Evolutionary conservation across 2,329 filamentous ascomycete genomes (phyloP).

Genomic region (Penicillium hordei): DNA sequence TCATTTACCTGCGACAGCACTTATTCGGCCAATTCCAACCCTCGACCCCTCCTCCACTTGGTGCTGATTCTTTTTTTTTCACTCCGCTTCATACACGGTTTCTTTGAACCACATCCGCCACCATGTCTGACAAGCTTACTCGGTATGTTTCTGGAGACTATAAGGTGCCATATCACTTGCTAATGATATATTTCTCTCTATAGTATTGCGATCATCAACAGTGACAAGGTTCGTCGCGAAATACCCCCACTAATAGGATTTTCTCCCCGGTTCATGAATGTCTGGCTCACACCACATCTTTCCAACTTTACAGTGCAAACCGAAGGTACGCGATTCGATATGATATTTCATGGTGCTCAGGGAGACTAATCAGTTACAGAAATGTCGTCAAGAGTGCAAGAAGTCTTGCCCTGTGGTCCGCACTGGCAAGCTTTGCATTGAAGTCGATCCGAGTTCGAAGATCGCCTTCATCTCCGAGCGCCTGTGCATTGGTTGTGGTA

Average conservation of each 20-base stretch:
- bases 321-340: conserved; percentile 61
- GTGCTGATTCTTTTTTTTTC: conserved; percentile 14
- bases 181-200: conserved; percentile 19
- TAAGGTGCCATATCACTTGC: conserved; percentile 1
- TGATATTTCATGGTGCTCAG: not conserved
- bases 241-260: conserved; percentile 36
- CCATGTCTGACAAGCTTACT: conserved; percentile 91
- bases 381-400: conserved; percentile 99
- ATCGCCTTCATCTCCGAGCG: conserved; percentile 98
- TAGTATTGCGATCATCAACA: conserved; percentile 98
- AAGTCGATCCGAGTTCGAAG: conserved; percentile 82
- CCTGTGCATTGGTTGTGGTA: conserved; percentile 97
- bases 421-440: conserved; percentile 95
- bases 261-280: conserved; percentile 30
- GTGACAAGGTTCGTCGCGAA: conserved; percentile 74
- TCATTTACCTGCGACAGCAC: conserved; percentile 11
- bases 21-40: conserved; percentile 1
- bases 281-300: conserved; percentile 43
- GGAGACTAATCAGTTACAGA: conserved; percentile 55
- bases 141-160: conserved; percentile 62
- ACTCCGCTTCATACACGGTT: conserved; percentile 15
- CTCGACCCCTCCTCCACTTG: not conserved
- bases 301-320: conserved; percentile 69
- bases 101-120: conserved; percentile 35
- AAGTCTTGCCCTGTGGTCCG: conserved; percentile 97